Base-by-base conservation (phyloP, 371 early-diverging fungal species). In the Batkoa obscura region DNA sequence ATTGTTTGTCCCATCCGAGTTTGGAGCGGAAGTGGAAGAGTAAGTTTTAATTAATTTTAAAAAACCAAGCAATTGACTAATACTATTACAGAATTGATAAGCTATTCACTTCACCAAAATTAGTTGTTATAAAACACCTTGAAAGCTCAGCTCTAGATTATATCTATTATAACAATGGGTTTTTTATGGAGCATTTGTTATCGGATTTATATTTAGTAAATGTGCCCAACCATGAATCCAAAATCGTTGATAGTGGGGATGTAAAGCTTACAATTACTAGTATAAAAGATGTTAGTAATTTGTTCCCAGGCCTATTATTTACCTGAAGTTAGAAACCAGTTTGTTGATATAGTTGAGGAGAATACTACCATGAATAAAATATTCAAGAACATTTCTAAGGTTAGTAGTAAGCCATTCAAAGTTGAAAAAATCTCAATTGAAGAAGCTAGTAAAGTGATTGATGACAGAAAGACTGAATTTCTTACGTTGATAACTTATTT, bases 161-260 rank as follows among this genome's bases (percentile, higher is more conserved):
- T 30, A 50, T 33, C 32, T 50, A 35, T 30, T 50, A 50, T 15
- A 35, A 37, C 50, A 50, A 10, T 37, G 50, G 50, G 30, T 50
- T 50, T 15, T 50, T 50, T 31, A 50, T 30, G 9, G 50, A 50
- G 36, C 50, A 50, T 37, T 12, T 50, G 3, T 50, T 50, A 31
- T n/a, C 15, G n/a, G 31, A 15, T n/a, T 10, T n/a, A 12, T 35
- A 30, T 10, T n/a, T n/a, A n/a, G n/a, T n/a, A n/a, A n/a, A n/a
- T n/a, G n/a, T n/a, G n/a, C n/a, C n/a, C n/a, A n/a, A n/a, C n/a
- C n/a, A n/a, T n/a, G n/a, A n/a, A n/a, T 15, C 50, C 3, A 50
- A 4, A 2, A 31, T 50, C n/a, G 50, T 50, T 37, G 50, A 33
- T 2, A 31, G 30, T 35, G 50, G 50, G 3, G 50, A 50, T 33